These are phyloP conservation scores for Phytopythium cucurbitacearum DNA, from an alignment of 352 stramenopile genomes.

Conservation along the genomic window DNA sequence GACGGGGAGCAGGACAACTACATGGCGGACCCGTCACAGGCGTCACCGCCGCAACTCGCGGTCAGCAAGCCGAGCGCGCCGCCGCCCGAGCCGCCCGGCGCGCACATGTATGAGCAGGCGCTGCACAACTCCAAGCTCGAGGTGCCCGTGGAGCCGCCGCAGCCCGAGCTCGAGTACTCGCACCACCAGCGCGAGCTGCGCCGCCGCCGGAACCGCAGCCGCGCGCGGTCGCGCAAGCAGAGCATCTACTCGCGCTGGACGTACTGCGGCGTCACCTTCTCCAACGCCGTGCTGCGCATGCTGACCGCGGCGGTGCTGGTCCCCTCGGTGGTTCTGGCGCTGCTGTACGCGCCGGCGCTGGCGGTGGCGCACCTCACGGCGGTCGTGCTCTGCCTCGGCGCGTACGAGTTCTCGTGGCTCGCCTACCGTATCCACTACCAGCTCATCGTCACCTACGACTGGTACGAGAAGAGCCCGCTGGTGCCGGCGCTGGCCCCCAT, in stretches of 20 bases:
- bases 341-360: slow-evolving; percentile 33
- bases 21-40: not conserved
- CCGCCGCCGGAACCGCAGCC: slow-evolving; percentile 8
- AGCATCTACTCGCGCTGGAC: slow-evolving; percentile 36
- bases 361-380: slow-evolving; percentile 18
- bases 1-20: slow-evolving; percentile 1
- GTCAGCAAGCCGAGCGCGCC: not conserved
- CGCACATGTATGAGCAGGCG: slow-evolving; percentile 3
- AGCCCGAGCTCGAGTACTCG: not conserved
- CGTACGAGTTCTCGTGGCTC: slow-evolving; percentile 54
- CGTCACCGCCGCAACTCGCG: not conserved
- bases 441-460: slow-evolving; percentile 28
- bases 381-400: slow-evolving; percentile 30
- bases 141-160: not conserved
- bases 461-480: slow-evolving; percentile 5
- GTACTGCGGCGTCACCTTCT: slow-evolving; percentile 30
- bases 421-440: slow-evolving; percentile 44
- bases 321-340: slow-evolving; percentile 21
- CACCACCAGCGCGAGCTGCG: slow-evolving; percentile 3
- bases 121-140: slow-evolving; percentile 7
- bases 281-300: slow-evolving; percentile 29
- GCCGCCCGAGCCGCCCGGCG: not conserved
- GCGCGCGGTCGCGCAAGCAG: slow-evolving; percentile 27
- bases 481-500: not conserved
- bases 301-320: slow-evolving; percentile 23